A percentile compares a stretch with the other conserved stretches of the same genome.
Evolutionary conservation across 2,329 filamentous ascomycete genomes (phyloP).

Genomic region (Pseudogymnoascus pannorum): DNA sequence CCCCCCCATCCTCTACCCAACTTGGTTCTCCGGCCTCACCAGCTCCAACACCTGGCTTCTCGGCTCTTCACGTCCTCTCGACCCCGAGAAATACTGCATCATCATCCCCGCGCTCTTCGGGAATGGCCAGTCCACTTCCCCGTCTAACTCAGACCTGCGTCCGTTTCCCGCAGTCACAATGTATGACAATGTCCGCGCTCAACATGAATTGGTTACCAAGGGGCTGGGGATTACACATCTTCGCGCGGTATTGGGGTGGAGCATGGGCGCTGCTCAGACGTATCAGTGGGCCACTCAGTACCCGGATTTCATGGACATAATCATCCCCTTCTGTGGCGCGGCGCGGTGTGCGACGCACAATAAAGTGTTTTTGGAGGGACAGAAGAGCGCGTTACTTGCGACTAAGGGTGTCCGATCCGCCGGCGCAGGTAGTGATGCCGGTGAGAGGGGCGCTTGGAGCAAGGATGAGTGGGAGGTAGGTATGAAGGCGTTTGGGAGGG

Average conservation of each 20-base stretch:
- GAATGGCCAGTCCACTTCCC: slow-evolving; percentile 60
- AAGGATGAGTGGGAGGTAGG: slow-evolving; percentile 46
- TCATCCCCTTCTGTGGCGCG: slow-evolving; percentile 58
- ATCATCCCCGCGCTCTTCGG: slow-evolving; percentile 63
- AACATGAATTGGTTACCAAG: slow-evolving; percentile 58
- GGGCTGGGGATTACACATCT: slow-evolving; percentile 53
- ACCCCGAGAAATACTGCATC: slow-evolving; percentile 59
- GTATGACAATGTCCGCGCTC: slow-evolving; percentile 63
- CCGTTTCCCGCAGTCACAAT: slow-evolving; percentile 58
- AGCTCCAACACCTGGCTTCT: slow-evolving; percentile 70
- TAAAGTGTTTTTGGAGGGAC: slow-evolving; percentile 59
- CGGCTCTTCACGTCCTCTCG: slow-evolving; percentile 56
- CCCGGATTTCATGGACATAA: slow-evolving; percentile 55
- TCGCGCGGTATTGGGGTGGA: slow-evolving; percentile 59
- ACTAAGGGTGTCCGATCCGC: slow-evolving; percentile 47
- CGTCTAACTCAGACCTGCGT: slow-evolving; percentile 50
- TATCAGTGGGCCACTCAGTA: slow-evolving; percentile 47
- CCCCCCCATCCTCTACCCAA: slow-evolving; percentile 68
- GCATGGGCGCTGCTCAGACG: slow-evolving; percentile 62
- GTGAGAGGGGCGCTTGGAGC: slow-evolving; percentile 42
- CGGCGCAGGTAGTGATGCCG: slow-evolving; percentile 32
- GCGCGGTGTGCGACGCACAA: slow-evolving; percentile 61
- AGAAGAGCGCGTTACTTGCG: slow-evolving; percentile 52
- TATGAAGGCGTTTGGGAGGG: slow-evolving; percentile 64
- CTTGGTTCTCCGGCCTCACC: slow-evolving; percentile 65